Conservation (phyloP, 2,329 filamentous ascomycete genomes). For the Colletotrichum melonis region DNA sequence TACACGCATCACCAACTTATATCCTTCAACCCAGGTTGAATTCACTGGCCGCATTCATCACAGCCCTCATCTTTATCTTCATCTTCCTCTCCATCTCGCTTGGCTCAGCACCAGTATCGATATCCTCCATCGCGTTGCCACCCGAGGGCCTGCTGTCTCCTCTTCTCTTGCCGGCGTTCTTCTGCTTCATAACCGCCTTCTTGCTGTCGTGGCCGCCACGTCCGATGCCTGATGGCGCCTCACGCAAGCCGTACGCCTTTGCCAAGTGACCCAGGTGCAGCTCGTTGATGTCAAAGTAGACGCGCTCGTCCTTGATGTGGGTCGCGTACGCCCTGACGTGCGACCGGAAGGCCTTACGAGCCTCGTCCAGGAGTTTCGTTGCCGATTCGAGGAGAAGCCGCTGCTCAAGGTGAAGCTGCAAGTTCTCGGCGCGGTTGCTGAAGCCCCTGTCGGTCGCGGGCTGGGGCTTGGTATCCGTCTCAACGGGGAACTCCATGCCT, state of each 20-base stretch:
- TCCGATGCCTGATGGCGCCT: constrained; percentile 87
- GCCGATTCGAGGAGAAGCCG: constrained; percentile 55
- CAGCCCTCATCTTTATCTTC: constrained; percentile 71
- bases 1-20: not conserved
- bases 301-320: constrained; percentile 85
- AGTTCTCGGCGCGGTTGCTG: constrained; percentile 60
- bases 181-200: constrained; percentile 50
- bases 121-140: constrained; percentile 43
- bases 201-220: constrained; percentile 61
- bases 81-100: constrained; percentile 70
- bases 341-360: constrained; percentile 87
- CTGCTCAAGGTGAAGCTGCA: constrained; percentile 71
- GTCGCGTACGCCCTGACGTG: constrained; percentile 96
- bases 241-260: constrained; percentile 91
- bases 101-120: constrained; percentile 44
- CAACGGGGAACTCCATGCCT: constrained; percentile 74
- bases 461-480: constrained; percentile 67
- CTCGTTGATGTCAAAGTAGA: constrained; percentile 90
- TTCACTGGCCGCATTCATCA: constrained; percentile 69
- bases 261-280: constrained; percentile 93
- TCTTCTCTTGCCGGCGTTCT: constrained; percentile 38
- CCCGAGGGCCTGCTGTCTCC: constrained; percentile 35
- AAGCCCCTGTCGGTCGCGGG: constrained; percentile 57
- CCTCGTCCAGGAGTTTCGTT: constrained; percentile 80
- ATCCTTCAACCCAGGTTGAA: constrained; percentile 72